Evolutionary conservation across 495 filamentous ascomycete species (phyloP).

Genomic region (Tuber microsphaerosporum): DNA sequence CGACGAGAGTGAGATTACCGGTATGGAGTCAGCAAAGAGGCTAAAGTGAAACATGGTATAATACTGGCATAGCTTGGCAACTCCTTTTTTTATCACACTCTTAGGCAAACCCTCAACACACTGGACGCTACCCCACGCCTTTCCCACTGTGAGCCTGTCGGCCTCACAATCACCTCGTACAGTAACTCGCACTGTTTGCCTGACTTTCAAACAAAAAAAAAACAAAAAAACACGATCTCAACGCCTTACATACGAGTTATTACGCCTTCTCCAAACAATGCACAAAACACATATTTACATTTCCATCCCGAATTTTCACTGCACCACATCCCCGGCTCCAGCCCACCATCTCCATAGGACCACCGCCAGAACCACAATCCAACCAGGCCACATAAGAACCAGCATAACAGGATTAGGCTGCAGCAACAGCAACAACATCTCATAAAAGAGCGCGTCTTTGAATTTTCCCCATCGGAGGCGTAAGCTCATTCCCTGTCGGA

Average conservation of each 20-base stretch:
- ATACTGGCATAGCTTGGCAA: neutral
- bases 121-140: neutral
- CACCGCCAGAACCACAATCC: constrained; percentile 35
- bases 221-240: neutral
- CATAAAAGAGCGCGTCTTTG: constrained; percentile 37
- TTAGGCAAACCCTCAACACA: neutral
- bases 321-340: neutral
- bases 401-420: constrained; percentile 35
- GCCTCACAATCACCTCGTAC: neutral
- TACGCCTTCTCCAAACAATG: constrained; percentile 4
- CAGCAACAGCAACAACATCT: constrained; percentile 35
- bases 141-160: neutral
- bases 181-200: neutral
- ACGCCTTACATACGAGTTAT: neutral
- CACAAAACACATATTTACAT: neutral
- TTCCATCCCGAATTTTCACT: neutral
- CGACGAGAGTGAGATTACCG: neutral
- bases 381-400: constrained; percentile 39
- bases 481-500: neutral
- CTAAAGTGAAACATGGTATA: neutral
- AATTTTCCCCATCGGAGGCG: constrained; percentile 25
- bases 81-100: too few species aligned
- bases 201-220: neutral
- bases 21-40: neutral
- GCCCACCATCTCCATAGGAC: constrained; percentile 11